phyloP scores from a whole-genome alignment of 2,329 filamentous ascomycete genomes.

The Verticillium isaacii region DNA sequence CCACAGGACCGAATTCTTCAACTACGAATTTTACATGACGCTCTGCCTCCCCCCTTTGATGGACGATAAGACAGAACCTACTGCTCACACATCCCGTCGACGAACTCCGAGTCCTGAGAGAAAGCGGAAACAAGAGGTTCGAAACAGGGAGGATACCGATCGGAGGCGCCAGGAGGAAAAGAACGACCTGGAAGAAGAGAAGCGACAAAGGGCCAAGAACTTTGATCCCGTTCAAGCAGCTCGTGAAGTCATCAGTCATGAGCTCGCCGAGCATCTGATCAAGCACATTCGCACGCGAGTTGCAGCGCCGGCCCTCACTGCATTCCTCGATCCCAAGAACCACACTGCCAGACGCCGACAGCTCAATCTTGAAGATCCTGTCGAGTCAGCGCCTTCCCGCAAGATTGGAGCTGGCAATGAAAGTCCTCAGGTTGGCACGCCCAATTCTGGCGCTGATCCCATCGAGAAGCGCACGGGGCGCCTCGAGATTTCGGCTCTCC shows the following conservation, averaged over 20 bases:
- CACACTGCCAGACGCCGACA: constrained; percentile 75
- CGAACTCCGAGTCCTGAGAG: constrained; percentile 31
- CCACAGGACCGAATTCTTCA: constrained; percentile 82
- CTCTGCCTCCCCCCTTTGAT: constrained; percentile 41
- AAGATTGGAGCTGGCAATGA: constrained; percentile 58
- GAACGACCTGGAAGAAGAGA: constrained; percentile 83
- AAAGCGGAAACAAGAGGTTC: constrained; percentile 33
- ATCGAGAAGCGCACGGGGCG: constrained; percentile 56
- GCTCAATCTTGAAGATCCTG: constrained; percentile 49
- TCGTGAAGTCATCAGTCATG: constrained; percentile 69
- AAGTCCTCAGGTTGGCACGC: constrained; percentile 58
- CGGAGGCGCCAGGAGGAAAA: constrained; percentile 68
- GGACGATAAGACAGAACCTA: constrained; percentile 11
- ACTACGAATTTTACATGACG: constrained; percentile 87
- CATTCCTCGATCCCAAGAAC: constrained; percentile 77
- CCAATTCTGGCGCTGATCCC: constrained; percentile 57
- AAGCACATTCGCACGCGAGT: constrained; percentile 85
- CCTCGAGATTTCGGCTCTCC: constrained; percentile 59
- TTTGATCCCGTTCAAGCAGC: constrained; percentile 89
- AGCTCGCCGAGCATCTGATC: constrained; percentile 82
- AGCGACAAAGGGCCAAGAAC: constrained; percentile 77
- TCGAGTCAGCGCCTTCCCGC: constrained; percentile 31
- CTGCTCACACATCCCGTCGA: constrained; percentile 17
- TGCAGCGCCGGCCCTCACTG: constrained; percentile 72
- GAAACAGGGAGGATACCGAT: constrained; percentile 61